Percentiles rank a stretch among this genome's conserved stretches.
Evolutionary conservation across 495 filamentous ascomycete genomes (phyloP).

Genomic region (Penicillium malachiteum): DNA sequence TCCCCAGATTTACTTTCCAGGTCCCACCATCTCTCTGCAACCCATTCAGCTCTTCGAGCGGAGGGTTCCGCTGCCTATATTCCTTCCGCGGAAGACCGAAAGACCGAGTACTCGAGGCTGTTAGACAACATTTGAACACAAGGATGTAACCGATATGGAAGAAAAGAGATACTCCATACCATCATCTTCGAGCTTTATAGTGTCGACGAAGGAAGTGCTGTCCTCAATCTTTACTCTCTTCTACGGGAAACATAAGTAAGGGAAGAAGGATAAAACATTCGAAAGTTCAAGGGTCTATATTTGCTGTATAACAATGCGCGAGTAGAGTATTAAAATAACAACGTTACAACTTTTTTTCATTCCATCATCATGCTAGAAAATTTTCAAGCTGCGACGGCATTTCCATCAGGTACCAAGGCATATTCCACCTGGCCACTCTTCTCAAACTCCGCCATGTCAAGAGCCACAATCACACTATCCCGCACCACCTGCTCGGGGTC

Average conservation of each 20-base stretch:
- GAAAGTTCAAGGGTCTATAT: slow-evolving; percentile 19
- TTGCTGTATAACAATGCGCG: slow-evolving; percentile 27
- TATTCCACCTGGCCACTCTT: slow-evolving; percentile 87
- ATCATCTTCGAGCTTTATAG: slow-evolving; percentile 87
- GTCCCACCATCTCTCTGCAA: slow-evolving; percentile 73
- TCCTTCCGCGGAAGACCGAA: slow-evolving; percentile 72
- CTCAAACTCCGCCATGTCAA: slow-evolving; percentile 98
- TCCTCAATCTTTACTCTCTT: slow-evolving; percentile 47
- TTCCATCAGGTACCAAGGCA: slow-evolving; percentile 72
- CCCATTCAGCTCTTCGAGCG: slow-evolving; percentile 81
- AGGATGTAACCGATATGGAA: slow-evolving; percentile 84
- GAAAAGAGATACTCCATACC: slow-evolving; percentile 79
- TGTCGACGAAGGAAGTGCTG: slow-evolving; percentile 92
- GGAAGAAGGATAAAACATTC: slow-evolving; percentile 21
- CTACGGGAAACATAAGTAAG: slow-evolving; percentile 15
- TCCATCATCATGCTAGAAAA: slow-evolving; percentile 14
- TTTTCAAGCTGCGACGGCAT: slow-evolving; percentile 34
- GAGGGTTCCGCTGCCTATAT: slow-evolving; percentile 85
- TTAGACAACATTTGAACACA: slow-evolving; percentile 46
- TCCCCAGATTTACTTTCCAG: slow-evolving; percentile 75
- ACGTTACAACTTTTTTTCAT: slow-evolving; percentile 28
- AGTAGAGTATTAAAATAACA: slow-evolving; percentile 32
- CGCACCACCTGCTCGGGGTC: slow-evolving; percentile 91
- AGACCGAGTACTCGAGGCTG: slow-evolving; percentile 59
- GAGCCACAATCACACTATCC: slow-evolving; percentile 89